These are phyloP conservation scores for Metschnikowia bowlesiae DNA, from an alignment of 805 yeast species.

Conservation along the genomic window DNA sequence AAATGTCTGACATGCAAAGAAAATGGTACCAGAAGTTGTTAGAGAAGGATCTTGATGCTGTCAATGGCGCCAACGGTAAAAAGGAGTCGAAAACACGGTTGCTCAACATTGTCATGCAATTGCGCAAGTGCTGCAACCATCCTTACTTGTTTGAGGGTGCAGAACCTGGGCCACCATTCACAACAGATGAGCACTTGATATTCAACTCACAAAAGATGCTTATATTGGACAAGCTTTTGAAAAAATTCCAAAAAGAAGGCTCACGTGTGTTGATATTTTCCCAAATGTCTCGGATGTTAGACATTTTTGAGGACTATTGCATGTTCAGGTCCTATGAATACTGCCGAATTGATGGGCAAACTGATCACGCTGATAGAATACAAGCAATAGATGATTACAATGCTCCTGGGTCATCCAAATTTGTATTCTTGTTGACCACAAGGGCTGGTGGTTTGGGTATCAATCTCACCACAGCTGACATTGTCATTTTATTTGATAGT, in stretches of 20 bases:
- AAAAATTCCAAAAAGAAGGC: constrained; percentile 61
- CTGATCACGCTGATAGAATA: constrained; percentile 74
- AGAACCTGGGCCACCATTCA: constrained; percentile 85
- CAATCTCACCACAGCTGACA: constrained; percentile 75
- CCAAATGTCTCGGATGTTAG: constrained; percentile 80
- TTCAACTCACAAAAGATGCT: constrained; percentile 69
- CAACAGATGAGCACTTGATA: constrained; percentile 79
- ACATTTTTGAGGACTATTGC: constrained; percentile 77
- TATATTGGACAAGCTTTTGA: constrained; percentile 63
- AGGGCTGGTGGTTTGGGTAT: constrained; percentile 91
- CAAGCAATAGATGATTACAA: constrained; percentile 75
- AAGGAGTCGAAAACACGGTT: constrained; percentile 72
- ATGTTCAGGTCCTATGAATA: constrained; percentile 63
- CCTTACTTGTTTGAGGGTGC: constrained; percentile 85
- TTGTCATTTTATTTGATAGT: constrained; percentile 70
- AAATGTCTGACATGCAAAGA: constrained; percentile 75
- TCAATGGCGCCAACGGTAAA: constrained; percentile 74
- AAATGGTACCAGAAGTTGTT: constrained; percentile 72
- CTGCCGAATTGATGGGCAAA: constrained; percentile 80
- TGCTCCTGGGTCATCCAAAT: constrained; percentile 67
- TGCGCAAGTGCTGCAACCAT: constrained; percentile 81
- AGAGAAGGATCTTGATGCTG: constrained; percentile 81
- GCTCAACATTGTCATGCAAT: constrained; percentile 77
- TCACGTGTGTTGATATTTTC: constrained; percentile 75
- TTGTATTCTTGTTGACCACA: constrained; percentile 72